Percentiles rank a stretch among this genome's conserved stretches.
phyloP scores from a whole-genome alignment of 768 basidiomycete species.

The Boletus reticulatus region DNA sequence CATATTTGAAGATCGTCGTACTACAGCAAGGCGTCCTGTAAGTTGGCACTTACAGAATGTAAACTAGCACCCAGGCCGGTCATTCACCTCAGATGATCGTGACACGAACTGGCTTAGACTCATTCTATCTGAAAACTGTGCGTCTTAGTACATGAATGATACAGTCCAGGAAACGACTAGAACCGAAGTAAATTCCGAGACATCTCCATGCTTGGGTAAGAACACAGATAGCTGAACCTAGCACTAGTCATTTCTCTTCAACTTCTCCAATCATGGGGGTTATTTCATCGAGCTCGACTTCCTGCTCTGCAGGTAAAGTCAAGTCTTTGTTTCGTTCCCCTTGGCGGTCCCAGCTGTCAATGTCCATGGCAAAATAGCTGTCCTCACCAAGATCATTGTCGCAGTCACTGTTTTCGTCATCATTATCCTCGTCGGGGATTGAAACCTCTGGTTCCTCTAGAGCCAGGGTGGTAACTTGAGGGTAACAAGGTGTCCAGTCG shows the following conservation, averaged over 20 bases:
- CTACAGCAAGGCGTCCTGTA: no score
- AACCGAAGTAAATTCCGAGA: no score
- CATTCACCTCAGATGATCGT: no score
- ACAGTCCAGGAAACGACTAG: no score
- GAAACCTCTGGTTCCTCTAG: not conserved
- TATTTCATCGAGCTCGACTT: not conserved
- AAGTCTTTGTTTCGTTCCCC: conserved; percentile 2
- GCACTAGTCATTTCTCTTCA: not conserved
- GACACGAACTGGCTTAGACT: no score
- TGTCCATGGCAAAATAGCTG: conserved; percentile 1
- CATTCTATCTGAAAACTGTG: no score
- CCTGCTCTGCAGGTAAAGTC: not conserved
- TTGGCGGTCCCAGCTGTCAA: not conserved
- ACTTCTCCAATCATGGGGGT: conserved; percentile 1
- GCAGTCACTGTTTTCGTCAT: not conserved
- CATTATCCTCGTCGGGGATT: not conserved
- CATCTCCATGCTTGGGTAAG: no score
- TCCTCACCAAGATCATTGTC: not conserved
- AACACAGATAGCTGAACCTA: no score
- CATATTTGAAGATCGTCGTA: no score
- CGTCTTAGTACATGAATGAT: no score
- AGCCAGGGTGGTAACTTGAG: not conserved
- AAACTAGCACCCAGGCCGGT: no score
- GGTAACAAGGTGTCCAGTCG: conserved; percentile 5
- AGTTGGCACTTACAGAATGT: no score